Evolutionary conservation across 257 asterid species (phyloP), one percentile per base, ranked within the genome.

Genomic region (Nicotiana knightiana): DNA sequence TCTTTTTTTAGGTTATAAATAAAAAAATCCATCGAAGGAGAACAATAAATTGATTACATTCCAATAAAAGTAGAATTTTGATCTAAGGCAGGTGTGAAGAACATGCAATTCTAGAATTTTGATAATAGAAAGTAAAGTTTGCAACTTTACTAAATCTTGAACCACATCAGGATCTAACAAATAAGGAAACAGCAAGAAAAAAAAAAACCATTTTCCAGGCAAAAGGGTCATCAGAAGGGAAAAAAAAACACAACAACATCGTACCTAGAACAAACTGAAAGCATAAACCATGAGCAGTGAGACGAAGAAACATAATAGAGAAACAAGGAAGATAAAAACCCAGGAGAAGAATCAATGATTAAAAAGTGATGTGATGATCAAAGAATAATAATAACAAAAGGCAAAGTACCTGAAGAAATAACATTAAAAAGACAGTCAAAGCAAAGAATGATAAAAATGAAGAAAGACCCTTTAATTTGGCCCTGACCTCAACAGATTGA

Each of bases 141-240:
- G 63, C n/a, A 75, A 26, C 63, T 80, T 67, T 30, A 32, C 24
- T 65, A 55, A 81, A 78, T 86, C 51, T 81, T 9, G 37, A 73
- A 76, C 21, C 62, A 83, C 77, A n/a, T 80, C 89, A 77, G 81
- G 86, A 89, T 89, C 89, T 82, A 87, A 76, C 79, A 83, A 83
- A 83, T 8, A 53, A 24, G 82, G 86, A 26, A 53, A 62, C 35
- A 61, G 53, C 77, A 26, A 70, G 71, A 81, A 51, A 64, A 73
- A 13, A 13, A 66, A 30, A 46, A 13, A 43, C 5, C 79, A 46
- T 71, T 71, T 67, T 70, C n/a, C 59, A 12, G 58, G 3, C 21
- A 70, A 70, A 71, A 55, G 61, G 79, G 37, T 21, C 61, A 48
- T 73, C 39, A 73, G 2, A 4, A 70, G 46, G 24, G 15, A 71